Evolutionary conservation across 2,329 filamentous ascomycete genomes (phyloP).

Genomic region (Pseudogymnoascus pannorum): DNA sequence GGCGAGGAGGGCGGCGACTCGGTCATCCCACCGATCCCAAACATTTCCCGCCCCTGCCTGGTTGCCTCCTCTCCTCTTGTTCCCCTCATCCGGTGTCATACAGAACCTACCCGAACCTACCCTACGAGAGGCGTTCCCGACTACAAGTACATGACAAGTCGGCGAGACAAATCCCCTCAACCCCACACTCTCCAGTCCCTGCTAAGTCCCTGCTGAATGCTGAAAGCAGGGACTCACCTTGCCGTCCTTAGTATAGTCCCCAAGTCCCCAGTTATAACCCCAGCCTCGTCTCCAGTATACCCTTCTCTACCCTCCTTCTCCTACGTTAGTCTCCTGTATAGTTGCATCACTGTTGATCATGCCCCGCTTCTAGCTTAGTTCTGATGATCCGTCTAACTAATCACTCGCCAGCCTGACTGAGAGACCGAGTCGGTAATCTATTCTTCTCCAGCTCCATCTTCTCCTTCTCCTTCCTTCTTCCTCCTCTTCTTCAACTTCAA

Average conservation of each 20-base stretch:
- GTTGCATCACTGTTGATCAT: slow-evolving; percentile 9
- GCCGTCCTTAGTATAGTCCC: background rate
- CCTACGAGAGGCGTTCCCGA: background rate
- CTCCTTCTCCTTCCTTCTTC: background rate
- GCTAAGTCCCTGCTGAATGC: background rate
- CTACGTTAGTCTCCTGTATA: background rate
- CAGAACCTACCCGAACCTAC: no score
- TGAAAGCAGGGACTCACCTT: background rate
- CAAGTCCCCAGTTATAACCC: background rate
- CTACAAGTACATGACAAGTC: no score
- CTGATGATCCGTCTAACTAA: slow-evolving; percentile 8
- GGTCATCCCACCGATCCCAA: background rate
- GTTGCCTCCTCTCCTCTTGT: background rate
- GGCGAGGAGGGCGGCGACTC: slow-evolving; percentile 2
- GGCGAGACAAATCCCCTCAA: slow-evolving; percentile 4
- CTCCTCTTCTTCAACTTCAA: background rate
- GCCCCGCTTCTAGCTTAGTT: slow-evolving; percentile 1
- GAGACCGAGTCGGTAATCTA: background rate
- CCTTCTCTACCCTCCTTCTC: slow-evolving; percentile 3
- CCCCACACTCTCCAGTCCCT: slow-evolving; percentile 7
- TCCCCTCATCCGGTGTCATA: background rate
- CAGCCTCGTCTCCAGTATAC: background rate
- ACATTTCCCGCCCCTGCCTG: background rate
- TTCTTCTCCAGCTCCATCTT: background rate
- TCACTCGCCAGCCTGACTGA: background rate